These are phyloP conservation scores for Fusarium poae DNA, from an alignment of 2,329 filamentous ascomycete genomes.

Conservation along the genomic window DNA sequence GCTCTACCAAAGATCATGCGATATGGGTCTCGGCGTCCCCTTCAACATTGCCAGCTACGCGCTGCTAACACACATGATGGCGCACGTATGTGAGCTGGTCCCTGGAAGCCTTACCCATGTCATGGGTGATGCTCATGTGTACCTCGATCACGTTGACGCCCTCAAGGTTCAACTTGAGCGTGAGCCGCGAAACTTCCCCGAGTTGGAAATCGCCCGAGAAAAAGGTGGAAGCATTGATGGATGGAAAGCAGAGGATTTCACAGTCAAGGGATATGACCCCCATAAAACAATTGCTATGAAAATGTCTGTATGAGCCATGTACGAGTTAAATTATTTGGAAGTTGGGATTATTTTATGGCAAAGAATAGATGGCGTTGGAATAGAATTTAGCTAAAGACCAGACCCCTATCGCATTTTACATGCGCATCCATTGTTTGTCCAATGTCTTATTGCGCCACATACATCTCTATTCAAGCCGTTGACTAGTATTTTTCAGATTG, in stretches of 20 bases:
- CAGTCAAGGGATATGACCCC: constrained; percentile 87
- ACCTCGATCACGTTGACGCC: constrained; percentile 91
- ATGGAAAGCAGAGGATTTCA: constrained; percentile 90
- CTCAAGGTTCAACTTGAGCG: constrained; percentile 83
- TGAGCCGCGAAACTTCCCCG: constrained; percentile 85
- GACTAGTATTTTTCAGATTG: too few species aligned
- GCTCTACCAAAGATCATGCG: constrained; percentile 92
- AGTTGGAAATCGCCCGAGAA: constrained; percentile 77
- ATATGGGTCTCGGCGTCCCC: constrained; percentile 96
- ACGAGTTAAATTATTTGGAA: not conserved
- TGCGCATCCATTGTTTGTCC: not conserved
- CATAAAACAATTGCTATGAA: constrained; percentile 97
- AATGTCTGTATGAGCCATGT: constrained; percentile 79
- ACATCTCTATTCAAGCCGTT: too few species aligned
- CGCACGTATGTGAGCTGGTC: constrained; percentile 84
- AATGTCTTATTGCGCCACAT: too few species aligned
- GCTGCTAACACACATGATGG: constrained; percentile 93
- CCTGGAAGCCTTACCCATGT: constrained; percentile 92
- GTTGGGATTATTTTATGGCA: constrained; percentile 1
- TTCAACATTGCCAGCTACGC: constrained; percentile 99
- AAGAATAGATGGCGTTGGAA: constrained; percentile 38
- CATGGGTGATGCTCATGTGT: constrained; percentile 99
- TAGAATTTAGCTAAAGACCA: constrained; percentile 12
- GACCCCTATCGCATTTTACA: not conserved
- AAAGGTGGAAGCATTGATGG: constrained; percentile 84